Evolutionary conservation across 2,329 filamentous ascomycete species (phyloP).

Genomic region (Macrophomina tecta): DNA sequence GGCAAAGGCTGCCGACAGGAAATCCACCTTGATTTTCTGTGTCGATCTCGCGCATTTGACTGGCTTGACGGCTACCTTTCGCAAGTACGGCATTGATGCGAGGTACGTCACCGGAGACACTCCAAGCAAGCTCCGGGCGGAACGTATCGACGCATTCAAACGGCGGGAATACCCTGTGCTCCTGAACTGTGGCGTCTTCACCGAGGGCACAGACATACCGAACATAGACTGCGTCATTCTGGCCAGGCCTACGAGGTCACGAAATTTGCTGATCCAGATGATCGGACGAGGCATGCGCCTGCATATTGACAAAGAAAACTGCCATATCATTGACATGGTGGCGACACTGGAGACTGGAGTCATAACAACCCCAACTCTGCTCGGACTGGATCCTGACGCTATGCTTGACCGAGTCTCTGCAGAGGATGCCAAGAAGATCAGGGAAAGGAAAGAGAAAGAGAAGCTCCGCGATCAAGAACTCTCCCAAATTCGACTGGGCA

Average conservation of each 20-base stretch:
- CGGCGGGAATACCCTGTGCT: constrained; percentile 81
- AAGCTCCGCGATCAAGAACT: constrained; percentile 50
- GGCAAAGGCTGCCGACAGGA: constrained; percentile 72
- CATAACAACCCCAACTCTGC: constrained; percentile 87
- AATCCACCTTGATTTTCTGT: constrained; percentile 92
- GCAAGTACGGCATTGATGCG: constrained; percentile 79
- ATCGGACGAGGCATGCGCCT: constrained; percentile 92
- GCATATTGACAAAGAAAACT: constrained; percentile 80
- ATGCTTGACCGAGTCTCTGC: constrained; percentile 71
- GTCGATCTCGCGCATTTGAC: constrained; percentile 85
- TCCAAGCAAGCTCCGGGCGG: constrained; percentile 67
- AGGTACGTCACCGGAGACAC: constrained; percentile 87
- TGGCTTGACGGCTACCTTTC: constrained; percentile 76
- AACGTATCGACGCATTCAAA: constrained; percentile 77
- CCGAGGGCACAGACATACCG: constrained; percentile 96
- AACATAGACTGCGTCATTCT: constrained; percentile 94
- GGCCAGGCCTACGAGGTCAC: constrained; percentile 84
- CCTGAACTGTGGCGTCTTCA: constrained; percentile 94
- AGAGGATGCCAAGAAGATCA: constrained; percentile 65
- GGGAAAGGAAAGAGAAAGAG: constrained; percentile 53
- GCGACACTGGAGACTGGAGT: constrained; percentile 83
- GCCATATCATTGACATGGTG: constrained; percentile 96
- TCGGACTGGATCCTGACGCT: constrained; percentile 85
- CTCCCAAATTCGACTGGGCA: constrained; percentile 73
- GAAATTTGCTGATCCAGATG: constrained; percentile 97